Conservation (phyloP, 768 basidiomycete species). For the Rhodotorula babjevae region DNA sequence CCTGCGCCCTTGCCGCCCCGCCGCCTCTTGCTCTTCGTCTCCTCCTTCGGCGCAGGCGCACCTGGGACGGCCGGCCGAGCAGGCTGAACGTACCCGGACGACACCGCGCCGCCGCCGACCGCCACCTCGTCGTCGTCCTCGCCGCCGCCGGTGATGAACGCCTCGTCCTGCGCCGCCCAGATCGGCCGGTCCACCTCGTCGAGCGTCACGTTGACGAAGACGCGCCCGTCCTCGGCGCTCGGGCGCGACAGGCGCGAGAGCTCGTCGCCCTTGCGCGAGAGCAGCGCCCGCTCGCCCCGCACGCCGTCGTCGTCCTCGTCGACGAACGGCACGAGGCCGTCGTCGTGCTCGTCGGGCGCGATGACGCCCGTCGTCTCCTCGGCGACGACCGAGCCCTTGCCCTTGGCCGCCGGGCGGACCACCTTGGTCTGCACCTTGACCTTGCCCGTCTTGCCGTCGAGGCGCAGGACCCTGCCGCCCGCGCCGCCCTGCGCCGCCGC, state of each 20-base stretch:
- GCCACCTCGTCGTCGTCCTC: not conserved
- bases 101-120: not conserved
- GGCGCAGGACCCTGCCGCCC: constrained; percentile 19
- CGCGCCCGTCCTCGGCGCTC: not conserved
- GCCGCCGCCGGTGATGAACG: no score
- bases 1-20: not conserved
- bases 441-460: constrained; percentile 29
- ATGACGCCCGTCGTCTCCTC: not conserved
- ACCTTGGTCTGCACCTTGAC: constrained; percentile 29
- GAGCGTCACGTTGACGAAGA: constrained; percentile 2
- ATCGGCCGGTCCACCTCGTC: not conserved
- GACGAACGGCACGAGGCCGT: not conserved
- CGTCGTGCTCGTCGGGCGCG: not conserved
- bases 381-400: not conserved
- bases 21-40: constrained; percentile 14
- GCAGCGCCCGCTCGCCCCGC: not conserved
- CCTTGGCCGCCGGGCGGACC: not conserved
- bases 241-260: not conserved
- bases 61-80: not conserved
- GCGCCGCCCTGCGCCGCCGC: no score
- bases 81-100: not conserved
- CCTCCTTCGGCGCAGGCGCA: not conserved
- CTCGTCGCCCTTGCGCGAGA: not conserved
- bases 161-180: not conserved
- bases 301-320: constrained; percentile 20